Base-by-base conservation (phyloP, 352 stramenopile species). In the Globisporangium ultimum region DNA sequence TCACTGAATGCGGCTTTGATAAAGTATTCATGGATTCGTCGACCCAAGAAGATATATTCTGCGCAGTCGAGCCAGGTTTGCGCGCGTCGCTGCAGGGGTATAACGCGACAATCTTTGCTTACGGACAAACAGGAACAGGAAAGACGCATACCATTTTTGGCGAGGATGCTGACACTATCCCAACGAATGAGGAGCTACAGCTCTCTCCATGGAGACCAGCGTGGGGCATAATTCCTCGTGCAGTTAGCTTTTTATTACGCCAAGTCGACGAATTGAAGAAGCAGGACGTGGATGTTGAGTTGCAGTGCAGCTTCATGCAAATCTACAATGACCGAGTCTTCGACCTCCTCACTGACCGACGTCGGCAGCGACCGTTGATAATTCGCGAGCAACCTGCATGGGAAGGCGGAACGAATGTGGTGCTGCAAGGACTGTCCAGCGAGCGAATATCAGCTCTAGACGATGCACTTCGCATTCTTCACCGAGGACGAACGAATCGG, bases 301-400 rank as follows among this genome's bases (percentile, higher is more conserved):
- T 97, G 41, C 72, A 84, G 9, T 80, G 89, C 54, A 95, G 83
- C 58, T 98, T 97, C 58, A 63, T 98, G 21, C 93, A 98, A 66
- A 93, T 98, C 47, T 98, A 98, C 82, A 98, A 98, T 56, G 97
- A 98, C 57, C 78, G 78, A 12, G 87, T 98, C 14, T 93, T 91
- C 53, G 95, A 98, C 57, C 68, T 98, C 12, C 72, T 98, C 42
- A 87, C 77, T 0, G 82, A 92, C 49, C 74, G 75, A 0, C 71
- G 72, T 47, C 62, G 78, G 15, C 79, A 91, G 20, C 87, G 86
- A 24, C 82, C 84, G n/a, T 66, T 94, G 17, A 53, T 87, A 20
- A 55, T 94, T 34, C 77, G 84, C 1, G 84, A 94, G 41, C 80
- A 87, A 20, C 82, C 82, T 3, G 61, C 63, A 10, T 7, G 72